Conservation (phyloP, 1,139 yeast species). For the Suhomyces panamericanus region DNA sequence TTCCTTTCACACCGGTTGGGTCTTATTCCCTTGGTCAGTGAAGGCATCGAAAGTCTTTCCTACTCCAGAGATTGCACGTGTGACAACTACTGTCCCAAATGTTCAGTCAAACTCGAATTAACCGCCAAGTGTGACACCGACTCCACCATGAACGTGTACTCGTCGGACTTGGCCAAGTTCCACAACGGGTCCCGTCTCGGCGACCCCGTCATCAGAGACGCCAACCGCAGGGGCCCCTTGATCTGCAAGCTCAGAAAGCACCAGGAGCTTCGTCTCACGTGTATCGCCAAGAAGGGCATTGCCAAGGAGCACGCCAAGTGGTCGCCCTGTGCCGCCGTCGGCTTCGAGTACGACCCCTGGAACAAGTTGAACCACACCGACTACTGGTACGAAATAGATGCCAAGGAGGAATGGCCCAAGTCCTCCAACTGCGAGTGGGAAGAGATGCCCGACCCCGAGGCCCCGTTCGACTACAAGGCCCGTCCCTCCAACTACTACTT, state of each 20-base stretch:
- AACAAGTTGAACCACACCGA: constrained; percentile 94
- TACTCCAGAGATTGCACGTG: constrained; percentile 96
- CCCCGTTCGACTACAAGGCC: constrained; percentile 81
- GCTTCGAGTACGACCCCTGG: constrained; percentile 99
- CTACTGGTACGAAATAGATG: constrained; percentile 91
- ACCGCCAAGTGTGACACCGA: constrained; percentile 89
- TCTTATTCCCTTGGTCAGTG: constrained; percentile 80
- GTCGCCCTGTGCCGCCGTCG: constrained; percentile 97
- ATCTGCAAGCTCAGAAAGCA: constrained; percentile 90
- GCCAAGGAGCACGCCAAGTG: constrained; percentile 98
- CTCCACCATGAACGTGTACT: constrained; percentile 84
- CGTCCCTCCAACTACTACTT: constrained; percentile 78
- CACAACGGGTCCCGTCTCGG: constrained; percentile 60
- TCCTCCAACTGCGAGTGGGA: constrained; percentile 91
- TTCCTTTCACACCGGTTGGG: constrained; percentile 93
- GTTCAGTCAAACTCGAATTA: constrained; percentile 83
- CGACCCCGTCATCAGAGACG: constrained; percentile 80
- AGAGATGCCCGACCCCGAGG: constrained; percentile 90
- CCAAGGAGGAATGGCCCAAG: constrained; percentile 90
- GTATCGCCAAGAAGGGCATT: constrained; percentile 97
- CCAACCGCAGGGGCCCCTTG: constrained; percentile 76
- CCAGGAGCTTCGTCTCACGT: constrained; percentile 83
- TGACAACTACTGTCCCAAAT: constrained; percentile 94
- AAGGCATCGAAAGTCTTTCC: constrained; percentile 74
- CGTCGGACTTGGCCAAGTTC: constrained; percentile 71